A percentile compares a stretch with the other conserved stretches of the same genome.
phyloP scores from a whole-genome alignment of 1,139 yeast species.

The Debaryomycetaceae sp. region DNA sequence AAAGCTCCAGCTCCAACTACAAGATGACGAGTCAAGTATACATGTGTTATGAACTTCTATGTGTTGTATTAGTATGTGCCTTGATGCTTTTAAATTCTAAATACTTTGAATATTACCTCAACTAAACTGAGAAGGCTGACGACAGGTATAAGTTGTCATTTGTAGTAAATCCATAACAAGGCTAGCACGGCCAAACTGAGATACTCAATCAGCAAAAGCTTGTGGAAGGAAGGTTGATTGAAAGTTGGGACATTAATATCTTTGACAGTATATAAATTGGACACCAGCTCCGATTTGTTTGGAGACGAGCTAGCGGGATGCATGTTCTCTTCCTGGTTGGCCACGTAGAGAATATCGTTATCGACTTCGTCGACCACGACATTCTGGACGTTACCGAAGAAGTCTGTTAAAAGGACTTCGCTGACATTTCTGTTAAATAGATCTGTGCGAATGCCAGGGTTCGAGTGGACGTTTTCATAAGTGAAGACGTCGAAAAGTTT shows the following conservation, averaged over 20 bases:
- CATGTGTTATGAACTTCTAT: no score
- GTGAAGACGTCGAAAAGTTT: constrained; percentile 84
- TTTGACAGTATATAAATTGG: not conserved
- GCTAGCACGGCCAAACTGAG: not conserved
- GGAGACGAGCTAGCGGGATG: not conserved
- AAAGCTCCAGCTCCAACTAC: no score
- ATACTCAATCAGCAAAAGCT: not conserved
- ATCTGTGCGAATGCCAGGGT: constrained; percentile 88
- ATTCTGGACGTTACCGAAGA: constrained; percentile 90
- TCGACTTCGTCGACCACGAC: constrained; percentile 65
- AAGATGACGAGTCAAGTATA: no score
- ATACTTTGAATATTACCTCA: no score
- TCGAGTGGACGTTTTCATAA: constrained; percentile 81
- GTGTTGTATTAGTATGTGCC: no score
- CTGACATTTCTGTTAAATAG: constrained; percentile 64
- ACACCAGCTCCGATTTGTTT: not conserved
- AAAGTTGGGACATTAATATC: not conserved
- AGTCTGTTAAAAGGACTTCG: constrained; percentile 82
- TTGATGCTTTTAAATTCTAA: no score
- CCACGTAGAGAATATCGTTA: constrained; percentile 37
- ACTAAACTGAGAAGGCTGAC: no score
- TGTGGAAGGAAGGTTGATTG: not conserved
- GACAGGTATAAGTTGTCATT: not conserved
- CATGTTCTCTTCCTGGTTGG: constrained; percentile 25
- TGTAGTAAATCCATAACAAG: not conserved